A percentile compares a stretch with the other conserved stretches of the same genome.
Conservation (phyloP, 371 early-diverging fungal genomes). For the Phascolomyces articulosus region DNA sequence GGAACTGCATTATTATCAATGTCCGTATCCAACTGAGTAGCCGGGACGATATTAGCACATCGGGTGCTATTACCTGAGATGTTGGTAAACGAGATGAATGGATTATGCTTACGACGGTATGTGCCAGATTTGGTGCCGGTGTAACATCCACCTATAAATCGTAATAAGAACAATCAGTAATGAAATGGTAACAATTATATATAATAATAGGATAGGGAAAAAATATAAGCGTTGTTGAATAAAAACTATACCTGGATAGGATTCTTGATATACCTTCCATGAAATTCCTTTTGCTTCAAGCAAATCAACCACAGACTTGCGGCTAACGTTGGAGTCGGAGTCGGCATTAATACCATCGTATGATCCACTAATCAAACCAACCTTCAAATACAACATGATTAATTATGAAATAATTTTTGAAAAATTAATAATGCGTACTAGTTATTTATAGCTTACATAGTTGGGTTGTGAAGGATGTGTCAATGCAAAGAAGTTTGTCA, state of each 20-base stretch:
- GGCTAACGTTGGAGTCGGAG: slow-evolving; percentile 20
- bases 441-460: slow-evolving; percentile 31
- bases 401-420: not conserved
- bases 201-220: too few relatives aligned
- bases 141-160: slow-evolving; percentile 33
- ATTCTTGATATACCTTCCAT: slow-evolving; percentile 54
- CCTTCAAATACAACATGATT: not conserved
- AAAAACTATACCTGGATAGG: too few relatives aligned
- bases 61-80: slow-evolving; percentile 42
- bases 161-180: not conserved
- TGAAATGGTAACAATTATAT: too few relatives aligned
- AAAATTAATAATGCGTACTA: not conserved
- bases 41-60: slow-evolving; percentile 54
- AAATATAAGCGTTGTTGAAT: too few relatives aligned
- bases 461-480: slow-evolving; percentile 36
- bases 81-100: slow-evolving; percentile 54
- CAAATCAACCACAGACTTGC: slow-evolving; percentile 21
- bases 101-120: slow-evolving; percentile 62
- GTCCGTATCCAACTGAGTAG: slow-evolving; percentile 44
- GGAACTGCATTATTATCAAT: slow-evolving; percentile 36
- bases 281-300: slow-evolving; percentile 46
- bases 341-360: slow-evolving; percentile 31
- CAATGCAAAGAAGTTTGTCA: slow-evolving; percentile 43
- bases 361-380: slow-evolving; percentile 21
- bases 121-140: slow-evolving; percentile 19